Evolutionary conservation across 164 flowering plant genomes (phyloP).

Genomic region (Umbellularia californica): DNA sequence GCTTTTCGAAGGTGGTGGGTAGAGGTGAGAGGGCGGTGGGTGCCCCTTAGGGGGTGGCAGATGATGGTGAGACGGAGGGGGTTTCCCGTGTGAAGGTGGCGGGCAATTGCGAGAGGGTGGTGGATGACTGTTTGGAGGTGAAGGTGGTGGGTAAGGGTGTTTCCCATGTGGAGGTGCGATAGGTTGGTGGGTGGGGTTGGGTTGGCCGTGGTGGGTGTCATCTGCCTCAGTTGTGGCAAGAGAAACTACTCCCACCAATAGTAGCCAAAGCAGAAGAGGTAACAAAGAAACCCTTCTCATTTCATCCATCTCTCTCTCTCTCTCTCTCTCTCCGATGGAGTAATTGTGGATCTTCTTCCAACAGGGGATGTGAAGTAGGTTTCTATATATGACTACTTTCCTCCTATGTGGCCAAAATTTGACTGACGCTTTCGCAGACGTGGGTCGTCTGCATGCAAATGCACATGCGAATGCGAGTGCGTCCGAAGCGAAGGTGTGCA

Average conservation of each 20-base stretch:
- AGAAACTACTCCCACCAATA: constrained; percentile 4
- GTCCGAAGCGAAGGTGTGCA: too few relatives aligned
- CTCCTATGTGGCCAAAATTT: too few relatives aligned
- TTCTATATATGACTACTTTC: too few relatives aligned
- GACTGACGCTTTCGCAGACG: too few relatives aligned
- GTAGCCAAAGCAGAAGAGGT: constrained; percentile 3
- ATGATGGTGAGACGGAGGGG: background rate
- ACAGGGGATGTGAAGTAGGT: too few relatives aligned
- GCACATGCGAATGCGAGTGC: too few relatives aligned
- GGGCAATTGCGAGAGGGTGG: background rate
- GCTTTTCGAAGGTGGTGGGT: constrained; percentile 3
- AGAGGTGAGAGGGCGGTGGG: background rate
- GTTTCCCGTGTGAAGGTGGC: background rate
- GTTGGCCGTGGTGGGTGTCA: background rate
- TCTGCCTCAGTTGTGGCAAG: background rate
- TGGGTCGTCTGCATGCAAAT: too few relatives aligned
- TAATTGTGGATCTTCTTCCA: too few relatives aligned
- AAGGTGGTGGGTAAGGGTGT: background rate
- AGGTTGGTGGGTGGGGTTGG: background rate
- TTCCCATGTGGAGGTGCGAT: too few relatives aligned
- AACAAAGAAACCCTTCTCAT: constrained; percentile 2
- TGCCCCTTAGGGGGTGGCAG: background rate
- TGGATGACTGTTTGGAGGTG: background rate
- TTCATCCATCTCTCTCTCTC: too few relatives aligned
- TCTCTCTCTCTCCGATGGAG: too few relatives aligned